Base-by-base conservation (phyloP, 495 filamentous ascomycete genomes). In the Peziza echinospora region DNA sequence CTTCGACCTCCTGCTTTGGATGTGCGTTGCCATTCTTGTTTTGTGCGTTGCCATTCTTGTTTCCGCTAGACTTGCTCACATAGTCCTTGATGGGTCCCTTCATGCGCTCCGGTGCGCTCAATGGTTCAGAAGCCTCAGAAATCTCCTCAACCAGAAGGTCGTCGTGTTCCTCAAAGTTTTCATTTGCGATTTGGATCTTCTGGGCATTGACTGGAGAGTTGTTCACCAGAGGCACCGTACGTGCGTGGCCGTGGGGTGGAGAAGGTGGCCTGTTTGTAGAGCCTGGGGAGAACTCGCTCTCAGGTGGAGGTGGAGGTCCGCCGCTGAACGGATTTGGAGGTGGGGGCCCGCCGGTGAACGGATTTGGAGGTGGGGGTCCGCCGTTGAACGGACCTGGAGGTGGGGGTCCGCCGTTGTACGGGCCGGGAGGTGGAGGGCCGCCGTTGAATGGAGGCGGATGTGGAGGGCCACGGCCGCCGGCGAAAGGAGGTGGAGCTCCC, bases 1-100 rank as follows among this genome's bases (percentile, higher is more conserved):
- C 72, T 44, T 72, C 70, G 41, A 74, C 70, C 19, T 72, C 70
- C 44, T 68, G 65, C 9, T 62, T 61, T n/a, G n/a, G n/a, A n/a
- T n/a, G n/a, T 17, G 30, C 13, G 30, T 11, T 11, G 6, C 13
- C 13, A 17, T 37, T 11, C 30, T 17, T 11, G 19, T 37, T 37
- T 17, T n/a, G n/a, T 17, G 30, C 13, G 30, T 11, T 11, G 6
- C 13, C 13, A 17, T 37, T 11, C 30, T 17, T 11, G 19, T 37
- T 37, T 17, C 19, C 13, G 19, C 19, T 37, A 13, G 30, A 11
- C 3, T 37, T 11, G 19, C 30, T 37, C 13, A 37, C 30, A 6
- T 37, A 37, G 19, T 37, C 30, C 19, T 37, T 37, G 30, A 37
- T 37, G 19, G 30, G 30, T 11, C 30, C 30, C 6, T 37, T 37